Evolutionary conservation across 2,329 filamentous ascomycete genomes (phyloP), one percentile per base, ranked within the genome.

Genomic region (Aspergillus puulaauensis): DNA sequence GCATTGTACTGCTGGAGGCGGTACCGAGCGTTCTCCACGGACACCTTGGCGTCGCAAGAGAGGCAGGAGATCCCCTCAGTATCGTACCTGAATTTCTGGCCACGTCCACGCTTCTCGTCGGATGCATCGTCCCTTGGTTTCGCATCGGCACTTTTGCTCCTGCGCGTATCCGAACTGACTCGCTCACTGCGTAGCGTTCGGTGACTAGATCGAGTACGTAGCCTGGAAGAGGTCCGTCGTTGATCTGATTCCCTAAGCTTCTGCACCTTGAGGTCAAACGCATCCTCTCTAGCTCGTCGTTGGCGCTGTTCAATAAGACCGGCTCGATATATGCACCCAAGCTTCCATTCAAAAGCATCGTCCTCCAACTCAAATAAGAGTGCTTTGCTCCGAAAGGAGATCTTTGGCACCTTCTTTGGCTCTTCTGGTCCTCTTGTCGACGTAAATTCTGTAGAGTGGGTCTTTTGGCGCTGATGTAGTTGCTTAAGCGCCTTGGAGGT

Each of bases 291-390:
- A 4, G 93, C 93, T 54, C 96, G 79, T 19, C 95, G 85, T 73
- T 98, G 95, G 70, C 89, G 88, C 74, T 98, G 93, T 73, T 99
- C 95, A 55, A 93, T 80, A 19, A 93, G 82, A 0, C 96, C 95
- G 46, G 91, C 86, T 33, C 93, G 87, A 73, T 98, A 99, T 52
- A 99, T 99, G 69, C 92, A 87, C 15, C 93, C 91, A 9, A 99
- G 80, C 71, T 97, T 98, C 90, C 93, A 99, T 73, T 99, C 95
- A 68, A 99, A 99, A 0, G 91, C 89, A 50, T 95, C 93, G 71
- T 99, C 95, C 75, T 99, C 95, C 37, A 99, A 81, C 69, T 98
- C 93, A 58, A 99, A 93, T 2, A 96, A 77, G 23, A 99, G 81
- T 5, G 90, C 90, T 66, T 90, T 90, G 54, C 89, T 89, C 52